Evolutionary conservation across 164 flowering plant species (phyloP).

Genomic region (Akebia trifoliata): DNA sequence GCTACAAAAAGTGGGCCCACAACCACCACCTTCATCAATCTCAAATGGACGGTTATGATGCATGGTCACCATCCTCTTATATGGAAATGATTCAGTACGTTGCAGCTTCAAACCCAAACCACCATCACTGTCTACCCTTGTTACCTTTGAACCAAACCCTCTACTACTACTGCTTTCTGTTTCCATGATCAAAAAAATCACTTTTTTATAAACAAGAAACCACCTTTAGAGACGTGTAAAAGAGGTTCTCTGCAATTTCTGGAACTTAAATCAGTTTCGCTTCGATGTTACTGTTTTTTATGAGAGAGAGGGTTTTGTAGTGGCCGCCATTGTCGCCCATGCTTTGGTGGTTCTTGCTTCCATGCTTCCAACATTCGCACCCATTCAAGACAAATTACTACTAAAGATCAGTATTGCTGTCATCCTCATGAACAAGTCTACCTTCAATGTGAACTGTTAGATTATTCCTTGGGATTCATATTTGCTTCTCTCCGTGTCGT

Average conservation of each 20-base stretch:
- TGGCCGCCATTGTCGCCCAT: slow-evolving; percentile 46
- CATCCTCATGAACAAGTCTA: no score
- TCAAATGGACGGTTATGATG: slow-evolving; percentile 13
- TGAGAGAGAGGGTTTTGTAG: slow-evolving; percentile 3
- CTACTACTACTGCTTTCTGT: slow-evolving; percentile 21
- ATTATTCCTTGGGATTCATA: no score
- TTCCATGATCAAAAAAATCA: slow-evolving; percentile 10
- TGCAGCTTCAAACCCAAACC: slow-evolving; percentile 43
- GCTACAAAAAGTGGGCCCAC: slow-evolving; percentile 31
- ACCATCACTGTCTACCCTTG: slow-evolving; percentile 11
- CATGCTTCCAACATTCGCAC: slow-evolving; percentile 67
- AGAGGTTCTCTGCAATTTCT: no score
- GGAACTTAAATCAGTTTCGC: no score
- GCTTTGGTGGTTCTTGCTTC: slow-evolving; percentile 40
- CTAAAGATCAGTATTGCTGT: no score
- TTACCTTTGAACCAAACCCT: slow-evolving; percentile 21
- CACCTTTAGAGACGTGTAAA: slow-evolving; percentile 13
- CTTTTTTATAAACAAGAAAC: slow-evolving; percentile 1
- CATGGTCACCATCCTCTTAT: slow-evolving; percentile 22
- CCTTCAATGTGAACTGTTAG: no score
- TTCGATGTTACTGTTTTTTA: no score
- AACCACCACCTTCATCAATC: background rate
- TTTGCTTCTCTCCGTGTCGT: no score
- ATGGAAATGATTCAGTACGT: slow-evolving; percentile 28
- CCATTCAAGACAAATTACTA: slow-evolving; percentile 20